Conservation (phyloP, 2,329 filamentous ascomycete species). For the Cercospora zeae-maydis region DNA sequence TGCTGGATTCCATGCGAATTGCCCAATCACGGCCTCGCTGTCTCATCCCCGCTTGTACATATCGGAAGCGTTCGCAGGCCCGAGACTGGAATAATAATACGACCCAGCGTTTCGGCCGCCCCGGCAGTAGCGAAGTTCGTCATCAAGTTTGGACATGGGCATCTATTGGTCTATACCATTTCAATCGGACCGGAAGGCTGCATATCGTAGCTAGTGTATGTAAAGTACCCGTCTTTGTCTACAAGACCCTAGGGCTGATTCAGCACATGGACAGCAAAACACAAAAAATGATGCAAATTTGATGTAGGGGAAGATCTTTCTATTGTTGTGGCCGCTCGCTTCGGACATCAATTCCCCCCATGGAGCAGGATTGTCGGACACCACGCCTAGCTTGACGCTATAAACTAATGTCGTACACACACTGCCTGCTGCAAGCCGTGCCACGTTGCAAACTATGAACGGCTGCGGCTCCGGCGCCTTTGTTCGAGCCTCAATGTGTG, state of each 20-base stretch:
- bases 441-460: neutral
- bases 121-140: neutral
- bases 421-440: neutral
- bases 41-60: neutral
- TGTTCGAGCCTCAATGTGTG: neutral
- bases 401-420: neutral
- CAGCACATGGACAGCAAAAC: neutral
- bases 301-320: neutral
- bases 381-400: neutral
- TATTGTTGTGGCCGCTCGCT: neutral
- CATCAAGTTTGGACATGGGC: neutral
- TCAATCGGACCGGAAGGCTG: constrained; percentile 6
- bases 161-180: neutral
- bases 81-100: neutral
- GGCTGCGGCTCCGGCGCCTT: neutral
- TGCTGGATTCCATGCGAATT: neutral
- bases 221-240: neutral
- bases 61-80: neutral
- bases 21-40: neutral
- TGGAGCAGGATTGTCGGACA: neutral
- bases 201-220: neutral
- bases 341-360: neutral
- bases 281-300: neutral
- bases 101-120: neutral
- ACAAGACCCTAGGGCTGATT: neutral